Evolutionary conservation across 2,329 filamentous ascomycete species (phyloP).

Genomic region (Fusarium gaditjirri): DNA sequence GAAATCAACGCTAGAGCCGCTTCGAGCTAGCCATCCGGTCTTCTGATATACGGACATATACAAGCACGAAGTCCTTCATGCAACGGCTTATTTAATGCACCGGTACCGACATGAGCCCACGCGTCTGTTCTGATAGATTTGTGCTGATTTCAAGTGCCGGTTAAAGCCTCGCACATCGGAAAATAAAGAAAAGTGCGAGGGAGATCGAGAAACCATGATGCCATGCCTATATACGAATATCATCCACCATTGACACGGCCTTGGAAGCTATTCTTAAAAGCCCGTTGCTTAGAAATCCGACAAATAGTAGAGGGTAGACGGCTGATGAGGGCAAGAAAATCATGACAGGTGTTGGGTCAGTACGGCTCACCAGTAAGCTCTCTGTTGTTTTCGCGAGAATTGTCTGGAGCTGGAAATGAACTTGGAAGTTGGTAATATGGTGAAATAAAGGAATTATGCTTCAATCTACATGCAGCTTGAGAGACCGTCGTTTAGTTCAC

Average conservation of each 20-base stretch:
- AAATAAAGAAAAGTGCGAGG: background rate
- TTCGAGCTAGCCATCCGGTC: background rate
- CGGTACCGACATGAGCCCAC: background rate
- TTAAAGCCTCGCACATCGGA: background rate
- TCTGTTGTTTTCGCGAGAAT: rapidly evolving
- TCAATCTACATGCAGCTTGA: rapidly evolving
- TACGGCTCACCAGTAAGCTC: background rate
- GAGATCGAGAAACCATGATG: background rate
- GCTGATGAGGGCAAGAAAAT: background rate
- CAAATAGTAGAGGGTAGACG: background rate
- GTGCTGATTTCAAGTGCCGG: background rate
- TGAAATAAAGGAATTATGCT: rapidly evolving
- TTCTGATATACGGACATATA: background rate
- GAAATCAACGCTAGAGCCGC: background rate
- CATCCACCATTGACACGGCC: background rate
- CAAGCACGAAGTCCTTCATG: background rate
- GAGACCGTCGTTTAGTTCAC: rapidly evolving
- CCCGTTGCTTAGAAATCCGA: background rate
- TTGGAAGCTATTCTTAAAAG: background rate
- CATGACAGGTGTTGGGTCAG: background rate
- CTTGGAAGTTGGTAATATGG: background rate
- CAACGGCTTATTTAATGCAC: background rate
- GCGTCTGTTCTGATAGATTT: background rate
- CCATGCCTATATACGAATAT: background rate
- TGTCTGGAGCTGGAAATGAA: background rate